Base-by-base conservation (phyloP, 345 rosid genomes). In the Cardiospermum halicacabum region DNA sequence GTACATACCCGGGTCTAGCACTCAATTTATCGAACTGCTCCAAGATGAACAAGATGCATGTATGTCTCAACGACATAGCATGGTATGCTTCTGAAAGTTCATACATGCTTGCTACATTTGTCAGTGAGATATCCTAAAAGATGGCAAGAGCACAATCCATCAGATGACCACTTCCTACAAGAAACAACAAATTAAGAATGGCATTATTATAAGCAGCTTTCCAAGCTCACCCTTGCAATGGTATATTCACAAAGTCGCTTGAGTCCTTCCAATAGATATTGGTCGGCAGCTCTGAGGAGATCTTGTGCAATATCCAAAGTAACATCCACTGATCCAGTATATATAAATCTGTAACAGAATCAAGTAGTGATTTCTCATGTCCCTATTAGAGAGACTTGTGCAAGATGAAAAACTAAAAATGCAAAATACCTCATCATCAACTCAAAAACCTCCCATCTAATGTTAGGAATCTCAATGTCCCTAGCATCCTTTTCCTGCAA, bases 361-460 rank as follows among this genome's bases (percentile, higher is more conserved):
- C 48, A n/a, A 72, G 68, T 19, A 31, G 58, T 74, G 58, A 66
- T 45, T 45, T 51, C 2, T 7, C 12, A 42, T 40, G 50, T 26
- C 60, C 12, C 56, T 6, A 27, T 27, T 48, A 59, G 69, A 30
- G 25, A 30, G 25, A 26, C 25, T 77, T 57, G 16, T 21, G 19
- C 31, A 43, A 51, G 60, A 21, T 6, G 47, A 7, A 25, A 48
- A 67, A 70, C 45, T 49, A 56, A 30, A 65, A 76, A 57, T 40
- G 60, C 53, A 31, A 69, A 66, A 54, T 51, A 94, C 97, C 99
- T 91, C 97, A 94, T 94, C 99, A 94, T 94, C 85, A 94, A 75
- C 89, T 91, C 96, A 49, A 94, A 94, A 64, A 91, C 97, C 80
- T 91, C 96, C 99, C 99, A 94, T 85, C 89, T 87, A 70, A 94